A percentile compares a stretch with the other conserved stretches of the same genome.
Evolutionary conservation across 257 asterid genomes (phyloP).

Genomic region (Primulina huaijiensis): DNA sequence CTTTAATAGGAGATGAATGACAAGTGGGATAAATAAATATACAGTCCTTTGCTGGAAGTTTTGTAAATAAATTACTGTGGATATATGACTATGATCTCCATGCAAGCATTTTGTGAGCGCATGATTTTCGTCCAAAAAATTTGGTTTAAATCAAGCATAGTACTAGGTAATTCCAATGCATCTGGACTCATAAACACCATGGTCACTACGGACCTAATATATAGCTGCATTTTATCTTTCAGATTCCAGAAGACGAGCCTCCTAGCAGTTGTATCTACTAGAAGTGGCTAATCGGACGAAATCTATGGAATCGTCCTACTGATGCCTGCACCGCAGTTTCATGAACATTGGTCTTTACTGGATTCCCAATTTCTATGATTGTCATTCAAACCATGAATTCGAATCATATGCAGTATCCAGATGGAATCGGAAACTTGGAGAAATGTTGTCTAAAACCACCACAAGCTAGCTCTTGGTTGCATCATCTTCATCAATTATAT

Average conservation of each 20-base stretch:
- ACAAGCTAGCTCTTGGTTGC: background rate
- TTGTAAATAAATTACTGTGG: background rate
- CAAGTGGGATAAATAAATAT: background rate
- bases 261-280: constrained; percentile 45
- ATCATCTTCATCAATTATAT: background rate
- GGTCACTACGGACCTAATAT: background rate
- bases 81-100: background rate
- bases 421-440: background rate
- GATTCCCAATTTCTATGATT: background rate
- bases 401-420: background rate
- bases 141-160: constrained; percentile 1
- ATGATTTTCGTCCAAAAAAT: background rate
- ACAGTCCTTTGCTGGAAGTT: background rate
- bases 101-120: background rate
- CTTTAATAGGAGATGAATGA: background rate
- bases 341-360: background rate
- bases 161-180: background rate
- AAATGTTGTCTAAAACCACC: background rate
- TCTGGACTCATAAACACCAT: background rate
- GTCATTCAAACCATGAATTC: background rate
- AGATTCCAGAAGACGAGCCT: constrained; percentile 80
- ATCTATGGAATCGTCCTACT: background rate
- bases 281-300: constrained; percentile 10
- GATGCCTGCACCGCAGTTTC: background rate
- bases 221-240: constrained; percentile 20